Evolutionary conservation across 2,329 filamentous ascomycete genomes (phyloP).

Genomic region (Hysterium pulicare): DNA sequence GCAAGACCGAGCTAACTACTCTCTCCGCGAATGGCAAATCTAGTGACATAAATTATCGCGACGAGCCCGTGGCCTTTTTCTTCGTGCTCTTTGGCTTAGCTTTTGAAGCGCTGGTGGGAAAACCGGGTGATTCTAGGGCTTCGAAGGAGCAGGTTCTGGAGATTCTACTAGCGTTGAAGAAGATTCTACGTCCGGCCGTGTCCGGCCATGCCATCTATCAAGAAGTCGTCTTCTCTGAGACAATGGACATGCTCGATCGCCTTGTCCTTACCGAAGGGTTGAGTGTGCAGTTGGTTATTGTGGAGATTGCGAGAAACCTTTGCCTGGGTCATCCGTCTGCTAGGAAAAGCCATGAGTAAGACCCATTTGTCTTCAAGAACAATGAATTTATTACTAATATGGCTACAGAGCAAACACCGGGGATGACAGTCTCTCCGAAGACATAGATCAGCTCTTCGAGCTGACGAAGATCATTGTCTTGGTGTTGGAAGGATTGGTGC

Average conservation of each 20-base stretch:
- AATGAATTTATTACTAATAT: slow-evolving; percentile 6
- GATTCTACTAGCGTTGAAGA: slow-evolving; percentile 87
- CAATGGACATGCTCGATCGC: slow-evolving; percentile 91
- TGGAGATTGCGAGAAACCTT: slow-evolving; percentile 86
- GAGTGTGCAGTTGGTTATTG: slow-evolving; percentile 85
- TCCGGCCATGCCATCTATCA: slow-evolving; percentile 96
- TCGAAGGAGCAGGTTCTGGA: slow-evolving; percentile 78
- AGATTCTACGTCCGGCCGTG: slow-evolving; percentile 90
- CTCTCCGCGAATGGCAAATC: slow-evolving; percentile 52
- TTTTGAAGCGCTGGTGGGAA: slow-evolving; percentile 89
- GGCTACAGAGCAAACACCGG: slow-evolving; percentile 28
- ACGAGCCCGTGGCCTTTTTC: slow-evolving; percentile 97
- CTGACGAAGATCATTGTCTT: slow-evolving; percentile 93
- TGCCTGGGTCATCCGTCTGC: slow-evolving; percentile 91
- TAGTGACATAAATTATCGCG: slow-evolving; percentile 91
- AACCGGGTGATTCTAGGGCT: slow-evolving; percentile 67
- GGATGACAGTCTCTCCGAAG: slow-evolving; percentile 82
- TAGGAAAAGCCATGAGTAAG: slow-evolving; percentile 60
- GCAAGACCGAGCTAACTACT: slow-evolving; percentile 55
- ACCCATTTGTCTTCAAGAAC: neutral
- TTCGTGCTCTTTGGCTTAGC: slow-evolving; percentile 96
- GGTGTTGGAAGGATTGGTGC: slow-evolving; percentile 81
- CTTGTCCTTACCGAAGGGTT: slow-evolving; percentile 87
- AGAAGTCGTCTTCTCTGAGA: slow-evolving; percentile 92
- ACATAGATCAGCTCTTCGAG: slow-evolving; percentile 97